A percentile compares a stretch with the other conserved stretches of the same genome.
phyloP scores from a whole-genome alignment of 1,139 yeast species.

The Blastobotrys illinoisensis region DNA sequence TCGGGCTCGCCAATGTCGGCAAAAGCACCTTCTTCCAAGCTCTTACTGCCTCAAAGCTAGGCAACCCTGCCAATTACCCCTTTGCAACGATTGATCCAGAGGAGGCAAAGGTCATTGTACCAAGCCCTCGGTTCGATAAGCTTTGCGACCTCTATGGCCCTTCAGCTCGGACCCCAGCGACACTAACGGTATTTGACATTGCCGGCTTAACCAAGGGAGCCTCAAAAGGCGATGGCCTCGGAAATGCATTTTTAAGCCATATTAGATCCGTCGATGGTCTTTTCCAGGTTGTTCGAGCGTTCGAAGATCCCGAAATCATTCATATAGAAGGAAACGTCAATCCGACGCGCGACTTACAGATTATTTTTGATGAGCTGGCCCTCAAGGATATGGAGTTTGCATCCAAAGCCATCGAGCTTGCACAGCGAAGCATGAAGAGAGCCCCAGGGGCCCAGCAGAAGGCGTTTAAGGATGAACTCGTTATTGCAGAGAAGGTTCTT shows the following conservation, averaged over 20 bases:
- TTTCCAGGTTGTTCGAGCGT: slow-evolving; percentile 91
- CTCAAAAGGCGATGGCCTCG: slow-evolving; percentile 92
- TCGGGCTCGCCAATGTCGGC: slow-evolving; percentile 90
- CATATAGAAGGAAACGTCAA: slow-evolving; percentile 68
- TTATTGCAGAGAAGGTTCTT: slow-evolving; percentile 66
- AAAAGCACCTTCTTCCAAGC: slow-evolving; percentile 66
- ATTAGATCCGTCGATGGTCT: slow-evolving; percentile 95
- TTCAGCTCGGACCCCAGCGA: slow-evolving; percentile 72
- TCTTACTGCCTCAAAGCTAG: slow-evolving; percentile 77
- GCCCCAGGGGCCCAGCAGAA: slow-evolving; percentile 53
- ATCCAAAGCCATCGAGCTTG: slow-evolving; percentile 76
- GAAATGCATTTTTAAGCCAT: slow-evolving; percentile 91
- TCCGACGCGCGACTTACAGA: slow-evolving; percentile 85
- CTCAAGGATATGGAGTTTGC: slow-evolving; percentile 92
- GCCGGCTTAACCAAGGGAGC: slow-evolving; percentile 97
- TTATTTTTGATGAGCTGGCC: slow-evolving; percentile 80
- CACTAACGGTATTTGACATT: slow-evolving; percentile 84
- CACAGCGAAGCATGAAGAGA: slow-evolving; percentile 58
- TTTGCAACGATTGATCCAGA: slow-evolving; percentile 97
- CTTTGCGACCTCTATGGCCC: slow-evolving; percentile 67
- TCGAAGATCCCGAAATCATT: slow-evolving; percentile 89
- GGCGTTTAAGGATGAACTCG: slow-evolving; percentile 67
- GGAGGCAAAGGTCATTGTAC: slow-evolving; percentile 91
- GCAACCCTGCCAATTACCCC: slow-evolving; percentile 95
- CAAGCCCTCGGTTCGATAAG: slow-evolving; percentile 76